A percentile compares a stretch with the other conserved stretches of the same genome.
These are phyloP conservation scores for Syzygium oleosum DNA, from an alignment of 345 rosid species.

Conservation along the genomic window DNA sequence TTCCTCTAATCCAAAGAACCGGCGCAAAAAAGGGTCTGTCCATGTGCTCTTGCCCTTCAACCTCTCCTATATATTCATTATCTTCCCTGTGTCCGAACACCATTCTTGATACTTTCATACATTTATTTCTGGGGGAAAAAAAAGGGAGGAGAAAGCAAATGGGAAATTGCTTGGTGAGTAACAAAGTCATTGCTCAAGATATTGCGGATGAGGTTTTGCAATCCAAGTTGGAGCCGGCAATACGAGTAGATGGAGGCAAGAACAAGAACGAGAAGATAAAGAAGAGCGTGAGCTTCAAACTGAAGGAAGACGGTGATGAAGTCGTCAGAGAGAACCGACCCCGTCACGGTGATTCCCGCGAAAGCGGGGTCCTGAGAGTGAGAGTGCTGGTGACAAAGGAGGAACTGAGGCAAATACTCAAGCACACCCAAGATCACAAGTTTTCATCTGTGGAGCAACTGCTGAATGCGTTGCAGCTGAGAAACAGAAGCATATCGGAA, in stretches of 20 bases:
- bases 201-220: background rate
- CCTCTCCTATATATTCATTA: background rate
- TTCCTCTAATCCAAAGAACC: constrained; percentile 14
- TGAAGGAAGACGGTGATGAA: constrained; percentile 3
- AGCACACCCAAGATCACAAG: constrained; percentile 1
- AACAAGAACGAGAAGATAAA: constrained; percentile 2
- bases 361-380: constrained; percentile 32
- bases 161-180: constrained; percentile 30
- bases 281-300: constrained; percentile 17
- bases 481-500: constrained; percentile 13
- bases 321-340: background rate
- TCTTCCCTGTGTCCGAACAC: background rate
- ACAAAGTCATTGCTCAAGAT: constrained; percentile 3
- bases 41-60: constrained; percentile 32
- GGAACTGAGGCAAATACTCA: constrained; percentile 50
- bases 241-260: background rate
- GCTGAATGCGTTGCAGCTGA: constrained; percentile 29
- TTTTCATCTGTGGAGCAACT: constrained; percentile 35
- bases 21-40: constrained; percentile 37
- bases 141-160: constrained; percentile 1
- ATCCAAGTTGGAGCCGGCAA: background rate
- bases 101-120: background rate
- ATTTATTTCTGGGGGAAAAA: background rate
- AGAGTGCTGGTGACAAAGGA: constrained; percentile 50
- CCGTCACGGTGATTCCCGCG: background rate